phyloP scores from a whole-genome alignment of 2,329 filamentous ascomycete species.

The Neonectria ditissima region DNA sequence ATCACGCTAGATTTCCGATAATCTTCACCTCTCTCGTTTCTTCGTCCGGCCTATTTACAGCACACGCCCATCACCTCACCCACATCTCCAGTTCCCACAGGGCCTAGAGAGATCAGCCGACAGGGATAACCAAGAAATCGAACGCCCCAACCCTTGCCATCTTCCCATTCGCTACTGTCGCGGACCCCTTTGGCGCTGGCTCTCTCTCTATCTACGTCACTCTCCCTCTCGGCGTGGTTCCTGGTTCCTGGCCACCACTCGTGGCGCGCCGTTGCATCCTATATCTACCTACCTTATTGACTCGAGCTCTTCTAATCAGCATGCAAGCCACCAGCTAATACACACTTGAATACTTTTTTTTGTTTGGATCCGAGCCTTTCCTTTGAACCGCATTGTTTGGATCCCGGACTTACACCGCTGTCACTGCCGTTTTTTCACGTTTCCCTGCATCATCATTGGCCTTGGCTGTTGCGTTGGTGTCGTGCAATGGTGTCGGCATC shows the following conservation, averaged over 20 bases:
- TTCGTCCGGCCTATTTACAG: constrained; percentile 10
- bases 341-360: constrained; percentile 14
- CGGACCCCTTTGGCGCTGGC: background rate
- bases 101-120: background rate
- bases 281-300: constrained; percentile 2
- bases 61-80: background rate
- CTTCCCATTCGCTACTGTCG: constrained; percentile 5
- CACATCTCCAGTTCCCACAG: background rate
- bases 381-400: constrained; percentile 1
- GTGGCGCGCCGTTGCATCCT: background rate
- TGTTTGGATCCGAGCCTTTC: constrained; percentile 15
- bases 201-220: constrained; percentile 16
- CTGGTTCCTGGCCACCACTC: background rate
- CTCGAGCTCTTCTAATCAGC: background rate
- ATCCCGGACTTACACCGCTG: background rate
- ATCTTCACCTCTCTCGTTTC: constrained; percentile 13
- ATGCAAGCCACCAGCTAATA: constrained; percentile 10
- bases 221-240: constrained; percentile 3
- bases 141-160: background rate
- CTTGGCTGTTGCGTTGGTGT: background rate
- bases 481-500: constrained; percentile 35
- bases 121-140: constrained; percentile 28
- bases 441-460: background rate
- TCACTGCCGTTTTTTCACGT: background rate
- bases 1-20: background rate